These are phyloP conservation scores for Neocucurbitaria cava DNA, from an alignment of 2,329 filamentous ascomycete species.

Conservation along the genomic window DNA sequence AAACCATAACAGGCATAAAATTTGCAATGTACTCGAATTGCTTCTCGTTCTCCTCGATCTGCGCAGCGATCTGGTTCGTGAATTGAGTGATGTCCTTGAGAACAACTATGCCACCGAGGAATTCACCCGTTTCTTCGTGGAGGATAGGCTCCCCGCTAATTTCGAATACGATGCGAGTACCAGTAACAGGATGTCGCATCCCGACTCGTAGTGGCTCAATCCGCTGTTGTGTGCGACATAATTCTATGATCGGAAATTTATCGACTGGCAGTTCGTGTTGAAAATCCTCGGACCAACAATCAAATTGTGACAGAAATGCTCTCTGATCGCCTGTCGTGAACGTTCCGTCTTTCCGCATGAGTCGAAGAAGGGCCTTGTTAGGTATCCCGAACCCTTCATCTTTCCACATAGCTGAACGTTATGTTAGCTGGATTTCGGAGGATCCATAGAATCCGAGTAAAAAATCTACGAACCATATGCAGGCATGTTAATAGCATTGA, in stretches of 20 bases:
- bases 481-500: slow-evolving; percentile 77
- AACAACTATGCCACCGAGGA: slow-evolving; percentile 74
- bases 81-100: slow-evolving; percentile 76
- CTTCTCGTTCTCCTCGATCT: slow-evolving; percentile 74
- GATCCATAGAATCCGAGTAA: background rate
- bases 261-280: slow-evolving; percentile 61
- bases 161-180: slow-evolving; percentile 66
- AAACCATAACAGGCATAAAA: slow-evolving; percentile 65
- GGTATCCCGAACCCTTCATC: slow-evolving; percentile 77
- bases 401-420: slow-evolving; percentile 70
- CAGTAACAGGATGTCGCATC: slow-evolving; percentile 63
- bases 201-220: slow-evolving; percentile 67
- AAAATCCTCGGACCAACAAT: slow-evolving; percentile 72
- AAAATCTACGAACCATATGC: slow-evolving; percentile 60
- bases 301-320: slow-evolving; percentile 66
- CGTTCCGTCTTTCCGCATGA: slow-evolving; percentile 49
- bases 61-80: slow-evolving; percentile 71
- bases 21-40: slow-evolving; percentile 80
- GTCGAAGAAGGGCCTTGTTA: slow-evolving; percentile 66
- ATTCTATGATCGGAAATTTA: slow-evolving; percentile 71
- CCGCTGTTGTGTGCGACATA: slow-evolving; percentile 67
- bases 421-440: slow-evolving; percentile 4
- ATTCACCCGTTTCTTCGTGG: slow-evolving; percentile 72
- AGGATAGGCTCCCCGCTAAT: slow-evolving; percentile 70
- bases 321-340: slow-evolving; percentile 47